Evolutionary conservation across 2,329 filamentous ascomycete species (phyloP).

Genomic region (Penicillium sp.): DNA sequence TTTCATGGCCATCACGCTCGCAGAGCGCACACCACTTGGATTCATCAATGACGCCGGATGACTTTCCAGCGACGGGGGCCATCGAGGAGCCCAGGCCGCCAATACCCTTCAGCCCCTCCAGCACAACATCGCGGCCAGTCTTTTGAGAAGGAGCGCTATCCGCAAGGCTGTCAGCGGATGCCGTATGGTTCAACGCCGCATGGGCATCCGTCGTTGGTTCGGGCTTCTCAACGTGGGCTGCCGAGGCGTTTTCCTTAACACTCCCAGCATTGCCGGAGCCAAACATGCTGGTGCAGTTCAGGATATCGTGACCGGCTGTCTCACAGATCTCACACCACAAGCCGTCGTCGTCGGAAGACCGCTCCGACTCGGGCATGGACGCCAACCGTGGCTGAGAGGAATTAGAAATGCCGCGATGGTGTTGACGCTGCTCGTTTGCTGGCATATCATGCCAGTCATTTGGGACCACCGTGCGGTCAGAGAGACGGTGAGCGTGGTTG

Average conservation of each 20-base stretch:
- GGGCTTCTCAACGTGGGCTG: conserved; percentile 12
- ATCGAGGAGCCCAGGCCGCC: conserved; percentile 43
- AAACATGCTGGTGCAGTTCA: conserved; percentile 93
- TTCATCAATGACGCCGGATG: conserved; percentile 74
- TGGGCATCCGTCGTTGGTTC: conserved; percentile 21
- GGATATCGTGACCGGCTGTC: conserved; percentile 85
- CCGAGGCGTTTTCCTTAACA: conserved; percentile 11
- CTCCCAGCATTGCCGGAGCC: conserved; percentile 40
- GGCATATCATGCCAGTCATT: conserved; percentile 42
- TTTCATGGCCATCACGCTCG: conserved; percentile 94
- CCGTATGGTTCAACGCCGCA: conserved; percentile 7
- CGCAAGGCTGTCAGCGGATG: conserved; percentile 16
- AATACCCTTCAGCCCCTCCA: conserved; percentile 47
- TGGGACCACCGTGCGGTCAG: conserved; percentile 46
- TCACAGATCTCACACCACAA: conserved; percentile 97
- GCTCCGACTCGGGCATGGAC: conserved; percentile 45
- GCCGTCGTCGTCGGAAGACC: conserved; percentile 69
- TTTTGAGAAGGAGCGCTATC: conserved; percentile 33
- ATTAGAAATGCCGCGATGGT: conserved; percentile 29
- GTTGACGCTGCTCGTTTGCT: conserved; percentile 27
- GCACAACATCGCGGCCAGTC: conserved; percentile 44
- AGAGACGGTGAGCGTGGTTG: conserved; percentile 43
- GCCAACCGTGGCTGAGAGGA: conserved; percentile 36
- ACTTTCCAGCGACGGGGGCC: conserved; percentile 74
- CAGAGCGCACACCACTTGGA: conserved; percentile 97